Conservation (phyloP, 352 stramenopile genomes). For the Phytopythium delawarense region DNA sequence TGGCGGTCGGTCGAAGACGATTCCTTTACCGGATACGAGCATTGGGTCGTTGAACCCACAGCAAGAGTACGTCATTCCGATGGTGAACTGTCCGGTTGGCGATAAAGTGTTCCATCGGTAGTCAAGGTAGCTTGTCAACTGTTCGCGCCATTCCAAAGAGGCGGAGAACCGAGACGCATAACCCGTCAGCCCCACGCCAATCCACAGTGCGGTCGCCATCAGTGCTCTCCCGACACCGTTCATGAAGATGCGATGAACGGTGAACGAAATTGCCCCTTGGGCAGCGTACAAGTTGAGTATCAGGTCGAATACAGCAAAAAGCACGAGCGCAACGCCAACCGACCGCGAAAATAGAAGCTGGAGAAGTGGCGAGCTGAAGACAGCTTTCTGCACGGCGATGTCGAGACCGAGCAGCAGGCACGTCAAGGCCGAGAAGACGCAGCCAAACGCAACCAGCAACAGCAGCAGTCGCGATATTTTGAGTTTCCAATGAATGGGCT, state of each 20-base stretch:
- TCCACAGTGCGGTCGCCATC: slow-evolving; percentile 21
- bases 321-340: slow-evolving; percentile 27
- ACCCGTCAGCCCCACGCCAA: slow-evolving; percentile 22
- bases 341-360: slow-evolving; percentile 43
- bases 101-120: slow-evolving; percentile 32
- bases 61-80: slow-evolving; percentile 41
- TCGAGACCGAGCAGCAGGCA: slow-evolving; percentile 36
- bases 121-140: slow-evolving; percentile 32
- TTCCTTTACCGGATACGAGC: slow-evolving; percentile 19
- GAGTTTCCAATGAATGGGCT: slow-evolving; percentile 12
- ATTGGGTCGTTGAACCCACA: slow-evolving; percentile 52
- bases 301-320: slow-evolving; percentile 24
- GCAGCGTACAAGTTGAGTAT: slow-evolving; percentile 31
- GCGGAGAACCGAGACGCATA: slow-evolving; percentile 36
- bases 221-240: slow-evolving; percentile 18
- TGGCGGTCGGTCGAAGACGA: slow-evolving; percentile 44
- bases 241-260: slow-evolving; percentile 43
- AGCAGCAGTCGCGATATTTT: slow-evolving; percentile 7
- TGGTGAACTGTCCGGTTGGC: slow-evolving; percentile 22
- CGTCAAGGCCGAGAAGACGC: slow-evolving; percentile 23
- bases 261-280: slow-evolving; percentile 26
- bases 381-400: slow-evolving; percentile 23
- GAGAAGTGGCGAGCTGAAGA: slow-evolving; percentile 46
- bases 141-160: slow-evolving; percentile 20
- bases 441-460: slow-evolving; percentile 18